Evolutionary conservation across 2,329 filamentous ascomycete genomes (phyloP).

Genomic region (Colletotrichum sp.): DNA sequence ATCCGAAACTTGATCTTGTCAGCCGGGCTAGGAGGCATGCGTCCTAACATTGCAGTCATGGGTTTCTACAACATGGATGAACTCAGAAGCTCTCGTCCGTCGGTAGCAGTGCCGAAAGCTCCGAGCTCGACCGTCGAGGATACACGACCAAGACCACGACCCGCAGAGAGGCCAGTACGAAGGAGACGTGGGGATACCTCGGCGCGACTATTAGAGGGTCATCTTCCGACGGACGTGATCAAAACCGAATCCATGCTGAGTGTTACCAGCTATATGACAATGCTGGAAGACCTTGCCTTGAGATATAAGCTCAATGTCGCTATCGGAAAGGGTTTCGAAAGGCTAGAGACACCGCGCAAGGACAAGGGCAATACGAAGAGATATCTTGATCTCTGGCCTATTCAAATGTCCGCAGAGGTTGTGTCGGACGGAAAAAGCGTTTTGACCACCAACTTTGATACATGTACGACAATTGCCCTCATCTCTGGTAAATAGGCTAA

Average conservation of each 20-base stretch:
- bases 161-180: conserved; percentile 31
- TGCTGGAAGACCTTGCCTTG: conserved; percentile 81
- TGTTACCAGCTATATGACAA: conserved; percentile 77
- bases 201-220: conserved; percentile 59
- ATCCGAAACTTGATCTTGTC: conserved; percentile 82
- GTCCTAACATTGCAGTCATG: conserved; percentile 84
- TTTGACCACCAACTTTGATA: conserved; percentile 89
- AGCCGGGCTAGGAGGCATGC: conserved; percentile 84
- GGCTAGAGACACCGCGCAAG: conserved; percentile 72
- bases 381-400: conserved; percentile 89
- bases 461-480: conserved; percentile 60
- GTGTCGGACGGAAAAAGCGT: conserved; percentile 70
- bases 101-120: conserved; percentile 60
- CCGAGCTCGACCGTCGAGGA: conserved; percentile 40
- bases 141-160: conserved; percentile 33
- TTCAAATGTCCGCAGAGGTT: conserved; percentile 90
- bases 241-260: conserved; percentile 72
- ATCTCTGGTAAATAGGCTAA: neutral
- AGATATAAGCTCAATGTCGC: conserved; percentile 84
- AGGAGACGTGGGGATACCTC: conserved; percentile 59
- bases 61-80: conserved; percentile 84
- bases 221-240: conserved; percentile 73
- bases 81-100: conserved; percentile 63
- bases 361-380: conserved; percentile 68
- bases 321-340: conserved; percentile 80